Evolutionary conservation across 208 protist genomes (phyloP).

Genomic region (Spongospora subterranea): DNA sequence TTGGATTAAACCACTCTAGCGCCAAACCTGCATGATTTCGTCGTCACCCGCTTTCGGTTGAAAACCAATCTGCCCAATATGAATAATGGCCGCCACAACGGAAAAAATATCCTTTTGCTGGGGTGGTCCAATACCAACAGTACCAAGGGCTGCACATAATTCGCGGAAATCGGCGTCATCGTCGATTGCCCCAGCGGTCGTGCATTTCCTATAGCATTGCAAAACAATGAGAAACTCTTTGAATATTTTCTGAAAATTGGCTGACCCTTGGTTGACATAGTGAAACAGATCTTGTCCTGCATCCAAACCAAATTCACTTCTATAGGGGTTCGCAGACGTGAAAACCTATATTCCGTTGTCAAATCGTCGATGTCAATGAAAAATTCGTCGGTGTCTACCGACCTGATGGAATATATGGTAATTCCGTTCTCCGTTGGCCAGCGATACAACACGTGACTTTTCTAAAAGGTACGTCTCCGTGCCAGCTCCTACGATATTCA

Average conservation of each 20-base stretch:
- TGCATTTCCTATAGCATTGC: neutral
- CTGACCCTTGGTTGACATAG: constrained; percentile 39
- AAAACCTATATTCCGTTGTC: neutral
- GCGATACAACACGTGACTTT: constrained; percentile 52
- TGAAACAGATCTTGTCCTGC: neutral
- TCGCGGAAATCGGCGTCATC: neutral
- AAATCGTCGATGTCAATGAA: neutral
- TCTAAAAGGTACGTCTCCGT: constrained; percentile 56
- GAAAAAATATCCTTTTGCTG: neutral
- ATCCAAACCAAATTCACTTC: constrained; percentile 14
- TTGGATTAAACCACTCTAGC: too few relatives aligned
- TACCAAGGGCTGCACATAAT: constrained; percentile 24
- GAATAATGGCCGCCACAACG: neutral
- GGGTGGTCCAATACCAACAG: neutral
- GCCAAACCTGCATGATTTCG: constrained; percentile 42
- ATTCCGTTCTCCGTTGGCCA: constrained; percentile 65
- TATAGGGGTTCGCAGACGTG: neutral
- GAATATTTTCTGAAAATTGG: neutral
- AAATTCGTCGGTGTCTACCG: neutral
- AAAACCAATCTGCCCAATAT: constrained; percentile 46
- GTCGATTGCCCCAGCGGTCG: neutral
- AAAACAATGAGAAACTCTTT: neutral
- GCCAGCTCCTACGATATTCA: constrained; percentile 39
- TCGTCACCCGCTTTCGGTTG: neutral
- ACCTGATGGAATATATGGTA: constrained; percentile 69